Conservation (phyloP, 176 grass and related monocot genomes). For the Eremochloa ophiuroides region DNA sequence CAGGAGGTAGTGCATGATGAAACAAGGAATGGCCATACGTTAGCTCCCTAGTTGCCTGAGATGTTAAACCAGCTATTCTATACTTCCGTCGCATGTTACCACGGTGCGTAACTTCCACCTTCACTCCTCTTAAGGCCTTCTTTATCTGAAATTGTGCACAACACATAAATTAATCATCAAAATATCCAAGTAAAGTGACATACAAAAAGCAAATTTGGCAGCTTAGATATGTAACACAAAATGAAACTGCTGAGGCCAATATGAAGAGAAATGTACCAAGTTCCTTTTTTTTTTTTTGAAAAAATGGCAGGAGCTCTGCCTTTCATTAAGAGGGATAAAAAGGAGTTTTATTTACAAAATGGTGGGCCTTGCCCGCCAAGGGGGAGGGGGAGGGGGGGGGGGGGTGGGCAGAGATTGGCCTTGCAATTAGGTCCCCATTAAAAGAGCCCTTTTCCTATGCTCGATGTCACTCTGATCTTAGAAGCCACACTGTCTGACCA, state of each 20-base stretch:
- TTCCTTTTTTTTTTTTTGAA: too few species aligned
- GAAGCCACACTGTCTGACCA: too few species aligned
- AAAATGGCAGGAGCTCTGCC: too few species aligned
- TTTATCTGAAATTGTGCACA: slow-evolving; percentile 61
- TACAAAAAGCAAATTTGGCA: neutral
- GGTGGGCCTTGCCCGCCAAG: too few species aligned
- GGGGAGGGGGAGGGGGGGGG: too few species aligned
- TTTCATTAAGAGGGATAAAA: too few species aligned
- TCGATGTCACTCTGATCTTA: too few species aligned
- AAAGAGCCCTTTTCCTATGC: too few species aligned
- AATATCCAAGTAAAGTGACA: neutral
- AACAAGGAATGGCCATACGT: slow-evolving; percentile 41
- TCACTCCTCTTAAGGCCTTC: slow-evolving; percentile 86
- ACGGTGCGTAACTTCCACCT: slow-evolving; percentile 96
- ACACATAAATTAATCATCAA: neutral
- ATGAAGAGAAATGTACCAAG: neutral
- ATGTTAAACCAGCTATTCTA: slow-evolving; percentile 80
- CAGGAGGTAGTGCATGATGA: neutral
- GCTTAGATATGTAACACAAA: neutral
- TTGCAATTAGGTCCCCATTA: too few species aligned
- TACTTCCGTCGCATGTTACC: slow-evolving; percentile 97
- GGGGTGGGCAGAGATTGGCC: too few species aligned
- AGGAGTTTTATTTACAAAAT: too few species aligned
- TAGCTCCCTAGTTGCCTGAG: slow-evolving; percentile 74
- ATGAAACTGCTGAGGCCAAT: slow-evolving; percentile 2